Conservation (phyloP, 1,139 yeast genomes). For the Saccharomyces hybrid region DNA sequence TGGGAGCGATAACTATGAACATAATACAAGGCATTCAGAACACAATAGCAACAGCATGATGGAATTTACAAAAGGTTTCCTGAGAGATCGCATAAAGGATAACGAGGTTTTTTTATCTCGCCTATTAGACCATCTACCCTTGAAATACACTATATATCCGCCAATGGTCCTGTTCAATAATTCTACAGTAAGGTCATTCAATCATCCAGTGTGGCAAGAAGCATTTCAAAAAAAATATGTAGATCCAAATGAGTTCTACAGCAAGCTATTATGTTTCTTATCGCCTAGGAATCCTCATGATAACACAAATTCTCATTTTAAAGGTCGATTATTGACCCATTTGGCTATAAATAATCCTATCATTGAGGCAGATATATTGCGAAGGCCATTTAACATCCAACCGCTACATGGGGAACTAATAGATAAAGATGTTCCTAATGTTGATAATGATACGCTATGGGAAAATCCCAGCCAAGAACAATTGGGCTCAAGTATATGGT, state of each 20-base stretch:
- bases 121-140: conserved; percentile 34
- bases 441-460: conserved; percentile 23
- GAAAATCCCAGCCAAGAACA: conserved; percentile 39
- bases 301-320: conserved; percentile 15
- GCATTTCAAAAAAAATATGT: conserved; percentile 12
- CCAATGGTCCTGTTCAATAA: conserved; percentile 54
- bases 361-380: conserved; percentile 44
- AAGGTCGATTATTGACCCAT: conserved; percentile 40
- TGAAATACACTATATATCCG: conserved; percentile 54
- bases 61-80: conserved; percentile 13
- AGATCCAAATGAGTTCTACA: conserved; percentile 22
- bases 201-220: conserved; percentile 33
- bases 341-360: conserved; percentile 70
- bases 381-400: conserved; percentile 51
- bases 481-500: conserved; percentile 59
- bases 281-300: neutral
- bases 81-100: conserved; percentile 4
- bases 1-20: conserved; percentile 1
- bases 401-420: conserved; percentile 54
- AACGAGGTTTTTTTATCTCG: conserved; percentile 4
- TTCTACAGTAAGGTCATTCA: conserved; percentile 36
- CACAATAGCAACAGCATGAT: conserved; percentile 9
- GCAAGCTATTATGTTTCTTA: conserved; percentile 17
- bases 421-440: conserved; percentile 12
- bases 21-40: neutral